Conservation (phyloP, 2,329 filamentous ascomycete genomes). For the Talaromyces sp. region DNA sequence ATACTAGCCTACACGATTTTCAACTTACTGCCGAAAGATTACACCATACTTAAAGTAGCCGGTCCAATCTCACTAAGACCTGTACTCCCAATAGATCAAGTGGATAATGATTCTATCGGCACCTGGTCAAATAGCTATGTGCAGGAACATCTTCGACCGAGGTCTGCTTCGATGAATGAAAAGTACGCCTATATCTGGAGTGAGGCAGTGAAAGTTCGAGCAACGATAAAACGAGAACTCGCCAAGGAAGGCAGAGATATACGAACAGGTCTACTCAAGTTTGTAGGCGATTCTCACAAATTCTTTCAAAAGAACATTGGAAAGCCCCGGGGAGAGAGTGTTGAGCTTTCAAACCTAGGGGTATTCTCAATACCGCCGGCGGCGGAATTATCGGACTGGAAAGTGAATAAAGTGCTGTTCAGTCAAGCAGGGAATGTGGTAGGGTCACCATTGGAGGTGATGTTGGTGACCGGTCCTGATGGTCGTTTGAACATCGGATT, state of each 20-base stretch:
- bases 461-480: background rate
- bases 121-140: background rate
- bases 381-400: background rate
- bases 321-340: background rate
- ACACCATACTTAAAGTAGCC: background rate
- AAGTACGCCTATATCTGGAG: background rate
- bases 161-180: background rate
- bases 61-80: background rate
- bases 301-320: background rate
- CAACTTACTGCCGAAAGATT: background rate
- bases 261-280: background rate
- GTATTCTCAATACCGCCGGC: background rate
- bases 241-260: background rate
- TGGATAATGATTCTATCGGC: background rate
- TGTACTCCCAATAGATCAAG: background rate
- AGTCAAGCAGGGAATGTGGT: background rate
- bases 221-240: background rate
- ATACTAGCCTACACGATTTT: background rate
- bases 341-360: background rate
- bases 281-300: background rate
- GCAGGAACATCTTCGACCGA: background rate
- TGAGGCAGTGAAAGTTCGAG: background rate
- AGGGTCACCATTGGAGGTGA: background rate
- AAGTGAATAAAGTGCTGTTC: background rate
- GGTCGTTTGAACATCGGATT: background rate